These are phyloP conservation scores for Thielaviopsis euricoi DNA, from an alignment of 2,329 filamentous ascomycete genomes.

Conservation along the genomic window DNA sequence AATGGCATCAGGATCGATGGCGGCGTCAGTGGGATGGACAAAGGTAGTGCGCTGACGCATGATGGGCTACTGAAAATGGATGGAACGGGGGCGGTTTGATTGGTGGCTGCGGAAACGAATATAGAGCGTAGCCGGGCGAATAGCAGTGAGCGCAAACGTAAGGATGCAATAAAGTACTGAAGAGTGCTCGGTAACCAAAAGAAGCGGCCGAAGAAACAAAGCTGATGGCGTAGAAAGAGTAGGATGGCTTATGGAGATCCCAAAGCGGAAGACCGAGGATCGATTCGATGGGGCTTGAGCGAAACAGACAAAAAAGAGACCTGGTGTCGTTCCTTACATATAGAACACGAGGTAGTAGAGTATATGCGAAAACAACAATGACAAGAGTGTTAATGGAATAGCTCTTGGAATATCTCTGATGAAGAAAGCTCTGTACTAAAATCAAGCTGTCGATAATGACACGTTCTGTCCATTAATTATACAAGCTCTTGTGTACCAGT, in stretches of 20 bases:
- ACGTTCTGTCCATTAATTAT: background rate
- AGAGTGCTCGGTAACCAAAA: background rate
- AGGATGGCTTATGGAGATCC: background rate
- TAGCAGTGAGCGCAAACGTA: background rate
- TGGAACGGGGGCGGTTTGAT: conserved; percentile 5
- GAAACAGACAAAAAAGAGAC: background rate
- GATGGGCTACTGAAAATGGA: conserved; percentile 12
- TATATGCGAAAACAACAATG: background rate
- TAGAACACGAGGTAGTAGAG: background rate
- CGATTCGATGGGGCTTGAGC: background rate
- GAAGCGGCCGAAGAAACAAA: background rate
- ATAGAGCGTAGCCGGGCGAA: background rate
- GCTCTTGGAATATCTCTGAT: background rate
- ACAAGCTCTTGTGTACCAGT: background rate
- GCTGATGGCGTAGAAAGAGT: background rate
- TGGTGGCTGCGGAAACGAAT: background rate
- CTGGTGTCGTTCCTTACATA: background rate
- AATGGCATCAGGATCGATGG: conserved; percentile 48
- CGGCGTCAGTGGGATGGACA: conserved; percentile 46
- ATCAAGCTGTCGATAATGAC: background rate
- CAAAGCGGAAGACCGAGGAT: background rate
- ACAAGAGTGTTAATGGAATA: too few species aligned
- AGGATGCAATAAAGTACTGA: too few species aligned
- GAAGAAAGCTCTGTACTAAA: background rate
- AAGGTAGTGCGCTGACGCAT: conserved; percentile 76